Evolutionary conservation across 768 basidiomycete species (phyloP).

Genomic region (Tylopilus felleus): DNA sequence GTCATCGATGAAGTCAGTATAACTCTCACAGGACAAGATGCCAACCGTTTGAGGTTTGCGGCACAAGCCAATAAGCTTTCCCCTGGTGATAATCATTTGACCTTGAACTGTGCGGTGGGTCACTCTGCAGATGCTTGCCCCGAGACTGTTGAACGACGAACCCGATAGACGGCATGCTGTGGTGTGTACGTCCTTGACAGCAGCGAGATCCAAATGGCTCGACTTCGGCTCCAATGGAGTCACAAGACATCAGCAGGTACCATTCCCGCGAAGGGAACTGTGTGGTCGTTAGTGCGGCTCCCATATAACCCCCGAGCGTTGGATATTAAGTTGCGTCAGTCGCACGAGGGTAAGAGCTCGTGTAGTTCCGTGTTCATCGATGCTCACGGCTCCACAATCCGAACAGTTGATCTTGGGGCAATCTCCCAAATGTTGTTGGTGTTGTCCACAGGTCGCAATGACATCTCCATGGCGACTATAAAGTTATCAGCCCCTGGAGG

Average conservation of each 20-base stretch:
- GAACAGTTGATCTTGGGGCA: slow-evolving; percentile 63
- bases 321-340: slow-evolving; percentile 60
- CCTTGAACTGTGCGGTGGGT: slow-evolving; percentile 72
- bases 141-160: neutral
- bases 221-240: slow-evolving; percentile 64
- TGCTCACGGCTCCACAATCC: slow-evolving; percentile 6
- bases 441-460: slow-evolving; percentile 68
- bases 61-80: slow-evolving; percentile 40
- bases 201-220: slow-evolving; percentile 63
- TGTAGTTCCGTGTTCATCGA: slow-evolving; percentile 13
- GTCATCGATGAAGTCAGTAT: slow-evolving; percentile 60
- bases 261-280: slow-evolving; percentile 26
- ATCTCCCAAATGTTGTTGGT: slow-evolving; percentile 51
- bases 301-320: slow-evolving; percentile 61
- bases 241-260: slow-evolving; percentile 34
- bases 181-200: slow-evolving; percentile 69
- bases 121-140: neutral
- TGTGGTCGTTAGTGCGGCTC: slow-evolving; percentile 52
- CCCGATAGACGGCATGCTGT: slow-evolving; percentile 52
- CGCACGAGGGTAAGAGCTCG: slow-evolving; percentile 32
- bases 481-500: slow-evolving; percentile 55
- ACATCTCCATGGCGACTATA: slow-evolving; percentile 50
- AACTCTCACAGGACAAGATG: slow-evolving; percentile 58
- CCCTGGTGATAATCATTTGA: slow-evolving; percentile 57
- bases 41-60: slow-evolving; percentile 58